Base-by-base conservation (phyloP, 768 basidiomycete species). In the Podaxis rugospora region DNA sequence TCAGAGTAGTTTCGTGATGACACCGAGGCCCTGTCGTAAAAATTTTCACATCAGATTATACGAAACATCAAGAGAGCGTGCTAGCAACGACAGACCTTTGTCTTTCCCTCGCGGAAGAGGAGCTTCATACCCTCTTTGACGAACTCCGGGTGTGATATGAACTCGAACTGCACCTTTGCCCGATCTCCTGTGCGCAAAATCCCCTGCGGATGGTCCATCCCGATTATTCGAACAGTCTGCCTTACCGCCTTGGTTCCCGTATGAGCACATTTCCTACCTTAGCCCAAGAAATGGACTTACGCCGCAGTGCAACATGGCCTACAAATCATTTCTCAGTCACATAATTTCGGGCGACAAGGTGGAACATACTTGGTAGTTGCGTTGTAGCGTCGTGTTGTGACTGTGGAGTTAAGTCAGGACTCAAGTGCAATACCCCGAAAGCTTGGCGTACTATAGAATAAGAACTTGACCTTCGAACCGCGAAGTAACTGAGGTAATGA, bases 301-400 rank as follows among this genome's bases (percentile, higher is more conserved):
- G 25, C 94, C 94, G 67, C 93, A 95, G 70, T 96, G 94, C 68
- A 96, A 78, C 93, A 96, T 95, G 0, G 92, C 92, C 84, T 90
- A 55, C 27, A 42, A 51, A 51, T 61, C 47, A 49, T 39, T 39
- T 37, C 18, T 44, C 4, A 36, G 46, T 27, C 9, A 39, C 47
- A 11, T 2, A 49, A 5, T 9, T 51, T 40, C n/a, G 3, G 10
- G 39, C 7, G 18, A 23, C 18, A 51, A 25, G 40, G 35, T n/a
- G 35, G 16, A 18, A 66, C 79, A n/a, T 65, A 88, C 90, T 76
- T 96, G 94, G 68, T 97, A 97, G 68, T 93, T 92, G 71, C 83
- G 87, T 74, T 97, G 95, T 64, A 97, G 78, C 23, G 95, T 97
- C 46, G 93, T 94, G 68, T 95, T 95, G 72, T 95, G 93, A 68